Conservation (phyloP, 2,329 filamentous ascomycete species). For the Sporothrix sp. region DNA sequence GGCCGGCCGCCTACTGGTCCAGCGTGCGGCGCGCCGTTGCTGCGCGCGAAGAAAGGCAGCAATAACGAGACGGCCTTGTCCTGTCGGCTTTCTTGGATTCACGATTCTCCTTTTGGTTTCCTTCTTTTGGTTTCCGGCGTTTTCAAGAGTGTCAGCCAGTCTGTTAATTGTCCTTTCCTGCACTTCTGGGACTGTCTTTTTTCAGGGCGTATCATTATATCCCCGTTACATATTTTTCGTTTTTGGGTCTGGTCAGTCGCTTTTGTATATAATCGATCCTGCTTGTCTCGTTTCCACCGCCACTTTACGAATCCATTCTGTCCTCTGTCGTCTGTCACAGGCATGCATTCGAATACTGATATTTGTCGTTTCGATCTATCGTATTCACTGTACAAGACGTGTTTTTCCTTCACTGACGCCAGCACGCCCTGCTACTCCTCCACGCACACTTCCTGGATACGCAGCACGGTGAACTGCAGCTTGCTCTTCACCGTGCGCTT, state of each 20-base stretch:
- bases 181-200: not conserved
- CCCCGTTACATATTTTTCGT: constrained; percentile 20
- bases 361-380: not conserved
- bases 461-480: constrained; percentile 77
- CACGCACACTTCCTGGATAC: constrained; percentile 55
- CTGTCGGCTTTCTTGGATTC: not conserved
- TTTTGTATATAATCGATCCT: constrained; percentile 19
- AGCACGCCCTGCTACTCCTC: constrained; percentile 4
- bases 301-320: constrained; percentile 2
- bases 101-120: not conserved
- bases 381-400: not conserved
- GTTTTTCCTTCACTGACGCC: not conserved
- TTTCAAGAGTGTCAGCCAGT: no score
- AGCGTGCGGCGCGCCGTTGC: constrained; percentile 45
- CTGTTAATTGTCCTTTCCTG: not conserved
- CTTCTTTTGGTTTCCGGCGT: no score
- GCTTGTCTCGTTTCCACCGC: not conserved
- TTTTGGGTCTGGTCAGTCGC: not conserved
- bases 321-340: not conserved
- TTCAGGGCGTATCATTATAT: constrained; percentile 5
- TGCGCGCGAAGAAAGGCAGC: constrained; percentile 21
- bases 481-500: constrained; percentile 76
- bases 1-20: constrained; percentile 53
- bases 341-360: no score
- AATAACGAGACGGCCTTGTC: not conserved